Conservation (phyloP, 2,329 filamentous ascomycete species). For the Cordyceps cateniannulata region DNA sequence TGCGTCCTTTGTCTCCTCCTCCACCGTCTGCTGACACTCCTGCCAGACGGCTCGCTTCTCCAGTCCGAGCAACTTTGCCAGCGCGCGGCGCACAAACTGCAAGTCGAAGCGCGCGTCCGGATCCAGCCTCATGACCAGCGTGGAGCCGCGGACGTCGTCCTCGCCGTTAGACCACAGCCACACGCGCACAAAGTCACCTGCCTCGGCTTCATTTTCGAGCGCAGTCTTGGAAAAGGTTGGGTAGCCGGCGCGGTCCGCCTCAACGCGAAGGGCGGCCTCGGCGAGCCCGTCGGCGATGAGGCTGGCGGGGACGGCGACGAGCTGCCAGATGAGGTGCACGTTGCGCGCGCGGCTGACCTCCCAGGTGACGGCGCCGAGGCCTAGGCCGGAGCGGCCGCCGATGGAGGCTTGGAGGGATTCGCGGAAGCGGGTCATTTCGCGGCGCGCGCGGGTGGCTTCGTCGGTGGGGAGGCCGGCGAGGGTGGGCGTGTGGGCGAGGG, state of each 20-base stretch:
- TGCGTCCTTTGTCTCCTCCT: constrained; percentile 74
- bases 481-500: constrained; percentile 74
- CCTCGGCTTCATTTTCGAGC: constrained; percentile 40
- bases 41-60: constrained; percentile 79
- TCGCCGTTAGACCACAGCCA: constrained; percentile 65
- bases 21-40: constrained; percentile 69
- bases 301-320: constrained; percentile 66
- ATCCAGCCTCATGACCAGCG: constrained; percentile 67
- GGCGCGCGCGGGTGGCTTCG: constrained; percentile 54
- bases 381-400: constrained; percentile 50
- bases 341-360: constrained; percentile 79
- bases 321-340: constrained; percentile 91
- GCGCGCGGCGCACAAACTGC: constrained; percentile 80
- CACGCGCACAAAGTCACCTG: constrained; percentile 69
- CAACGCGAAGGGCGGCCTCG: constrained; percentile 81
- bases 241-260: constrained; percentile 68
- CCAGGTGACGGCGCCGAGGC: constrained; percentile 81
- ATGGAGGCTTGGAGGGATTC: constrained; percentile 66
- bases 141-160: constrained; percentile 49
- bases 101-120: constrained; percentile 74
- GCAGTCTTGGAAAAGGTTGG: constrained; percentile 40
- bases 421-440: constrained; percentile 80
- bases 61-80: constrained; percentile 79
- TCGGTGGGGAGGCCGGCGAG: constrained; percentile 56
- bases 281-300: constrained; percentile 68